Conservation (phyloP, 2,329 filamentous ascomycete species). For the Cordyceps militaris region DNA sequence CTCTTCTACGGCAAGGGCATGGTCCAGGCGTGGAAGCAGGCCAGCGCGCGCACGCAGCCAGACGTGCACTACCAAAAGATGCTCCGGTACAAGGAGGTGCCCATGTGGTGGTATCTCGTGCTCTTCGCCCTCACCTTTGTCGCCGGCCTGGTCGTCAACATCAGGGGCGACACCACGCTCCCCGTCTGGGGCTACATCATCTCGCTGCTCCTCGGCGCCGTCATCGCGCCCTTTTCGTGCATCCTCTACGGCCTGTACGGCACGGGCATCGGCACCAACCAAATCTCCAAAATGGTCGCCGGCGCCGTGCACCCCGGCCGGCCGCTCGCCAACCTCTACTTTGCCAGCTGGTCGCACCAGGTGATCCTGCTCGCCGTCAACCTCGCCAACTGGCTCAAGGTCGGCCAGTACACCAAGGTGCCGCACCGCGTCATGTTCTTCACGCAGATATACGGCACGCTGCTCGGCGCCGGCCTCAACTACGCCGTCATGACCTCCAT, state of each 20-base stretch:
- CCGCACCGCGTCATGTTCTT: slow-evolving; percentile 32
- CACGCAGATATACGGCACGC: slow-evolving; percentile 34
- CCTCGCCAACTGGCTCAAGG: slow-evolving; percentile 25
- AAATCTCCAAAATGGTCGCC: slow-evolving; percentile 36
- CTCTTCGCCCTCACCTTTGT: slow-evolving; percentile 27
- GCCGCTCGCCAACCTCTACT: slow-evolving; percentile 37
- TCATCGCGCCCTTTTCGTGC: slow-evolving; percentile 28
- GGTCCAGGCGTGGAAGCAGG: slow-evolving; percentile 17
- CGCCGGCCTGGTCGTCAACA: slow-evolving; percentile 27
- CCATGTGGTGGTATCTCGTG: slow-evolving; percentile 30
- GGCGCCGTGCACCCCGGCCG: slow-evolving; percentile 37
- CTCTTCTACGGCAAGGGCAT: slow-evolving; percentile 18
- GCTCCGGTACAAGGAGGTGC: slow-evolving; percentile 32
- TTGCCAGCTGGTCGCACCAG: slow-evolving; percentile 29
- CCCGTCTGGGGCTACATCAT: slow-evolving; percentile 31
- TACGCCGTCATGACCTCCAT: slow-evolving; percentile 40
- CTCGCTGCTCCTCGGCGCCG: slow-evolving; percentile 26
- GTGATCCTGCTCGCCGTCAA: slow-evolving; percentile 27
- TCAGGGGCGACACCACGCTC: slow-evolving; percentile 30
- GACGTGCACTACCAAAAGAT: slow-evolving; percentile 37
- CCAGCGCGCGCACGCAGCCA: slow-evolving; percentile 15
- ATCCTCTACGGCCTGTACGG: slow-evolving; percentile 24
- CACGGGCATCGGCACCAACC: slow-evolving; percentile 17
- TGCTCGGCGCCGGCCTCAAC: slow-evolving; percentile 37
- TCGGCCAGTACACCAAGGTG: slow-evolving; percentile 32